Evolutionary conservation across 202 grass and related monocot species (phyloP), one percentile per base, ranked within the genome.

Genomic region (Setaria viridis): DNA sequence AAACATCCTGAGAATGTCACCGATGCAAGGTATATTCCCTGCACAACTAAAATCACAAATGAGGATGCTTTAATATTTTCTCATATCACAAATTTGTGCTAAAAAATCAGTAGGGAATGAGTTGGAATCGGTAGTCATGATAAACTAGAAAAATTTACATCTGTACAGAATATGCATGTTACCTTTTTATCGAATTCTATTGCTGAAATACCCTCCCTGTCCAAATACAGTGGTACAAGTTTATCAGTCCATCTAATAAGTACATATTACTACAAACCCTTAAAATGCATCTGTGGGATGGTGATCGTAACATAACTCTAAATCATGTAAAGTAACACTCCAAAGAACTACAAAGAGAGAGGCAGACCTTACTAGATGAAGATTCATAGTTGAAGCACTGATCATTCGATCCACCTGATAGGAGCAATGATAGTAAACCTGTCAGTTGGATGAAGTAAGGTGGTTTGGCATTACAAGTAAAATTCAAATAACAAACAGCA

Each of bases 1-100:
- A 99, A 79, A 90, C 96, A 99, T 32, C 96, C 96, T 56, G 93
- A 91, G 80, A 84, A 77, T 88, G 96, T 95, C 68, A 95, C 93
- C 68, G 93, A 95, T 67, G 96, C 93, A 88, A 99, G 82, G 86
- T 99, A 99, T 72, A 95, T 82, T 91, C 96, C 96, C 96, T 99
- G 77, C 80, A 85, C 19, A 73, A 63, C 77, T 67, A 79, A 72
- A 57, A 81, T 73, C 45, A 45, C 7, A 77, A 81, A 84, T 64
- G 54, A 80, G 80, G 19, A 54, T 84, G 59, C 55, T 69, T 65
- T 84, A 86, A 55, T 8, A 78, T 58, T 70, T 70, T 79, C 58
- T 67, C 35, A 4, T 56, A 70, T 43, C 56, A 83, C 21, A 39
- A 55, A 13, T 62, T 33, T 85, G 67, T 58, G 59, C 71, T 43